Percentiles rank a stretch among this genome's conserved stretches.
phyloP scores from a whole-genome alignment of 805 yeast genomes.

The Pichia phayaonensis region DNA sequence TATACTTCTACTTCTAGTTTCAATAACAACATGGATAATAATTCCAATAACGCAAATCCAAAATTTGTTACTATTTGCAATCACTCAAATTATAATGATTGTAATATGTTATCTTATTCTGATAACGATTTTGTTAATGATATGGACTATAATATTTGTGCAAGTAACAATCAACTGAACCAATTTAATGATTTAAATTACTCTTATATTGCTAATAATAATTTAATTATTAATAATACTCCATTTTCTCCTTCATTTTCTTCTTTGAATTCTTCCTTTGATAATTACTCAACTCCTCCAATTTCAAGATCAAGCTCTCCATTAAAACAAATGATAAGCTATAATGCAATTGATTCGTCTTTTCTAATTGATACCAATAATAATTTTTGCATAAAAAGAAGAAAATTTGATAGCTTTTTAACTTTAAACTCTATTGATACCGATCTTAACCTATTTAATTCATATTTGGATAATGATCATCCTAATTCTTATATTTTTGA shows the following conservation, averaged over 20 bases:
- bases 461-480: background rate
- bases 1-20: background rate
- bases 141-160: background rate
- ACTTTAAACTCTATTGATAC: background rate
- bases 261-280: constrained; percentile 5
- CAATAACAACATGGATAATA: background rate
- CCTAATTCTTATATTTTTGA: background rate
- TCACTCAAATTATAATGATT: background rate
- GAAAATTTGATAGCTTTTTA: background rate
- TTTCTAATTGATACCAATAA: background rate
- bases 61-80: background rate
- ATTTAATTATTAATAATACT: constrained; percentile 1
- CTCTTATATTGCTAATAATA: background rate
- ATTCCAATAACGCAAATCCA: background rate
- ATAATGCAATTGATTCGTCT: background rate
- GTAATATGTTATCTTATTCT: background rate
- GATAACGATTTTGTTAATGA: background rate
- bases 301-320: constrained; percentile 5
- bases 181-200: background rate
- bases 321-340: background rate
- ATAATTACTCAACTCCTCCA: constrained; percentile 1
- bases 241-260: background rate
- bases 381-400: background rate
- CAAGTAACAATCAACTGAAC: background rate
- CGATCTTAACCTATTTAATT: background rate